Percentiles rank a stretch among this genome's conserved stretches.
Evolutionary conservation across 805 yeast species (phyloP).

Genomic region (Debaryomyces maramus): DNA sequence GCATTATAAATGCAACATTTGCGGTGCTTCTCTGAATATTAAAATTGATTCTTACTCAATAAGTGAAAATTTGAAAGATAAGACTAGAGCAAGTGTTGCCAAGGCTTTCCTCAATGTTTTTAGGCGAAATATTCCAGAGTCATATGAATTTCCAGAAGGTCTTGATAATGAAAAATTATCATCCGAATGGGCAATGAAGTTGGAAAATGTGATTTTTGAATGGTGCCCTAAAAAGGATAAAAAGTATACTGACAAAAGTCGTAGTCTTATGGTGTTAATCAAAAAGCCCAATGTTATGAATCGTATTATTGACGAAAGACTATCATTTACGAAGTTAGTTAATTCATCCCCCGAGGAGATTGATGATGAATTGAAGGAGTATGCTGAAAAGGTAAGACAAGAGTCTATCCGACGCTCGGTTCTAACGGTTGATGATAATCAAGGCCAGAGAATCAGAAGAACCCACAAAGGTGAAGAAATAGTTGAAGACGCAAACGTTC

Average conservation of each 20-base stretch:
- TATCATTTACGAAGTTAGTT: constrained; percentile 60
- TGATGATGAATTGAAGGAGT: constrained; percentile 71
- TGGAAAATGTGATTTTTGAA: constrained; percentile 52
- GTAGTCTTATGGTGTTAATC: constrained; percentile 64
- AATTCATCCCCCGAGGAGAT: constrained; percentile 71
- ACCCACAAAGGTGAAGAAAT: constrained; percentile 89
- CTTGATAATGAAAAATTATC: constrained; percentile 35
- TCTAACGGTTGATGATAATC: constrained; percentile 52
- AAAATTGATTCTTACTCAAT: constrained; percentile 8
- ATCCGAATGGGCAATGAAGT: constrained; percentile 45
- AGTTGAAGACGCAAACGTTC: constrained; percentile 47
- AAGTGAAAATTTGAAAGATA: constrained; percentile 22
- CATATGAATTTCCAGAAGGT: constrained; percentile 20
- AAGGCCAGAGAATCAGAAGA: constrained; percentile 63
- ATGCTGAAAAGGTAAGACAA: constrained; percentile 69
- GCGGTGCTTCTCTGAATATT: constrained; percentile 22
- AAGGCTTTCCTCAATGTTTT: constrained; percentile 53
- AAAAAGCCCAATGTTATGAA: constrained; percentile 59
- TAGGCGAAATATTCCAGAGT: constrained; percentile 36
- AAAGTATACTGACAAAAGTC: constrained; percentile 64
- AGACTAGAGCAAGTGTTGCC: constrained; percentile 48
- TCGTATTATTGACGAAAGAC: constrained; percentile 53
- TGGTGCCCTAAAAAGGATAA: constrained; percentile 31
- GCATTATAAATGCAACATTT: constrained; percentile 53
- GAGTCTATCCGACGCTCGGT: constrained; percentile 70